These are phyloP conservation scores for Flueggea neowawraea DNA, from an alignment of 441 rosid species.

Conservation along the genomic window DNA sequence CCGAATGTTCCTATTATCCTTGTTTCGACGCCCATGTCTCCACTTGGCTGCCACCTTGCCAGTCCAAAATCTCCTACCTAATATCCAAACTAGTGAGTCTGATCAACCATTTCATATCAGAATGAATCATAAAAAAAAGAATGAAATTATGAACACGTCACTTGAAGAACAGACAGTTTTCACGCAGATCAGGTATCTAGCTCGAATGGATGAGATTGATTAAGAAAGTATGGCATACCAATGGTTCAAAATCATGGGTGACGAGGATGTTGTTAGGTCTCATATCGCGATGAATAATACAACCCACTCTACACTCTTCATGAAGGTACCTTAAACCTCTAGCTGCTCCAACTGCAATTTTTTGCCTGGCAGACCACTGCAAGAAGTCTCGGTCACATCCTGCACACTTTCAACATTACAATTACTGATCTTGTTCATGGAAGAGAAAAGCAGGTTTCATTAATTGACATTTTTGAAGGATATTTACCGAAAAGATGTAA, in stretches of 20 bases:
- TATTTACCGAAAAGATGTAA: conserved; percentile 82
- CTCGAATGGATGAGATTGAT: background rate
- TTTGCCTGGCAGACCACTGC: conserved; percentile 85
- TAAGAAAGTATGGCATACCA: conserved; percentile 42
- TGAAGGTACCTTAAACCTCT: conserved; percentile 98
- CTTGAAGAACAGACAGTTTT: background rate
- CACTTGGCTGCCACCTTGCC: conserved; percentile 99
- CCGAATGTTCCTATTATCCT: conserved; percentile 98
- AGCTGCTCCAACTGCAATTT: conserved; percentile 97
- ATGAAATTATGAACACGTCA: background rate
- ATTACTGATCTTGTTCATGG: conserved; percentile 5
- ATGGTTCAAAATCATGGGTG: conserved; percentile 96
- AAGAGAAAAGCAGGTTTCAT: background rate
- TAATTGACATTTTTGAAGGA: background rate
- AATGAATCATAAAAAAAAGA: background rate
- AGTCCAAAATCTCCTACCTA: conserved; percentile 99
- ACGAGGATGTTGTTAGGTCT: conserved; percentile 99
- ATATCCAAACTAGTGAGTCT: conserved; percentile 16
- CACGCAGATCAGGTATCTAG: too few relatives aligned
- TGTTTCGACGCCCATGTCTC: conserved; percentile 86
- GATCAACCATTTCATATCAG: background rate
- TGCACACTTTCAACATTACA: conserved; percentile 21
- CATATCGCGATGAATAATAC: conserved; percentile 98
- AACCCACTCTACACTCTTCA: conserved; percentile 99
- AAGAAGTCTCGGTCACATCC: conserved; percentile 53